These are phyloP conservation scores for Candida quercuum DNA, from an alignment of 805 yeast genomes.

Conservation along the genomic window DNA sequence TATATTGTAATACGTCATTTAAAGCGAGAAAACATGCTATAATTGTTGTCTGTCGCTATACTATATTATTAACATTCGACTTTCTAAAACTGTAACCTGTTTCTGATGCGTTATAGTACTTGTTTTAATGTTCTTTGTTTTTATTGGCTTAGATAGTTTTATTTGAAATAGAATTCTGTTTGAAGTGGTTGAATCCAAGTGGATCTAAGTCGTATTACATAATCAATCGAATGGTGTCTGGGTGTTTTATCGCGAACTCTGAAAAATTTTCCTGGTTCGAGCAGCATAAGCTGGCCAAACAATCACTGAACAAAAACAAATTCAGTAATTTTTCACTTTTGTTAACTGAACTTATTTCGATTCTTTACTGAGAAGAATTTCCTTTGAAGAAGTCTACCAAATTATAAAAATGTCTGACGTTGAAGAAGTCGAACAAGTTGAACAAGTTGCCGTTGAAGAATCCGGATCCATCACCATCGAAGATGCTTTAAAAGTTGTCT, in stretches of 20 bases:
- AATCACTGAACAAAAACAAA: background rate
- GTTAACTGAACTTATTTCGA: background rate
- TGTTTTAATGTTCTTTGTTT: too few species aligned
- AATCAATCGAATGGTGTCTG: too few species aligned
- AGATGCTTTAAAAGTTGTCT: conserved; percentile 97
- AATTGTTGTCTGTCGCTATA: too few species aligned
- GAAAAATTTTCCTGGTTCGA: background rate
- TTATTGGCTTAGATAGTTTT: too few species aligned
- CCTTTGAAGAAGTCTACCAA: conserved; percentile 70
- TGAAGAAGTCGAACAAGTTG: conserved; percentile 81
- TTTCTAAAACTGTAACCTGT: too few species aligned
- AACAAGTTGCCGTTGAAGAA: conserved; percentile 83
- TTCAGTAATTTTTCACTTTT: background rate
- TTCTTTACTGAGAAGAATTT: conserved; percentile 51
- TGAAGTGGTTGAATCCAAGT: too few species aligned
- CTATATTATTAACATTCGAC: too few species aligned
- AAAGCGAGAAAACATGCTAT: too few species aligned
- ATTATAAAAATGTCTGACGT: conserved; percentile 74
- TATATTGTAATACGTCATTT: too few species aligned
- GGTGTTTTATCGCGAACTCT: background rate
- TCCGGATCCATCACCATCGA: conserved; percentile 91
- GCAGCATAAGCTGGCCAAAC: background rate
- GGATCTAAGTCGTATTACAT: too few species aligned
- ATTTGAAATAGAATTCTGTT: too few species aligned
- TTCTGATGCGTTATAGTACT: too few species aligned